These are phyloP conservation scores for Tarenaya hassleriana DNA, from an alignment of 345 rosid genomes.

Conservation along the genomic window DNA sequence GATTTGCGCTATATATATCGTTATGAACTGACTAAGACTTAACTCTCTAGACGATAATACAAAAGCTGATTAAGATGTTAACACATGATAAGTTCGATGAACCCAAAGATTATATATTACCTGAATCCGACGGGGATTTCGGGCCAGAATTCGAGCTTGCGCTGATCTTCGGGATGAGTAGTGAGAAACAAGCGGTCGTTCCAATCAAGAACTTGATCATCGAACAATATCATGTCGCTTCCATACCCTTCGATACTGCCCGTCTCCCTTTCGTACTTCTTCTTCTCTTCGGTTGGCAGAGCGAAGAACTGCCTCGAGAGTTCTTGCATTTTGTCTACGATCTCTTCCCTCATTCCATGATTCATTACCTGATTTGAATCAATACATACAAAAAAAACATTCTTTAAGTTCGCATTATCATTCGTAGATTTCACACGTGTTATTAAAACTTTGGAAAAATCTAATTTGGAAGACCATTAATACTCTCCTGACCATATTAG, in stretches of 20 bases:
- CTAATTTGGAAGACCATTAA: too few relatives aligned
- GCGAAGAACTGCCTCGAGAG: constrained; percentile 47
- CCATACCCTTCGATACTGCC: constrained; percentile 65
- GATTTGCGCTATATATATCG: too few relatives aligned
- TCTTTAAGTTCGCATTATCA: too few relatives aligned
- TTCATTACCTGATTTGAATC: constrained; percentile 53
- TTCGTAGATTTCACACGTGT: too few relatives aligned
- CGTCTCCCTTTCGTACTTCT: constrained; percentile 40
- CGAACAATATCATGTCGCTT: constrained; percentile 51
- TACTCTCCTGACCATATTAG: too few relatives aligned
- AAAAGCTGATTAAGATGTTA: too few relatives aligned
- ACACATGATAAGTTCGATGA: too few relatives aligned
- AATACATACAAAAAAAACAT: not conserved
- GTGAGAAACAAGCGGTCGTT: constrained; percentile 50
- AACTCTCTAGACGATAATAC: too few relatives aligned
- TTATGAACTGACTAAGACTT: too few relatives aligned
- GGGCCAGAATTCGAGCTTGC: constrained; percentile 56
- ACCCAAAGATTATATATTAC: too few relatives aligned
- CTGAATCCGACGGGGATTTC: constrained; percentile 43
- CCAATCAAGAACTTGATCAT: constrained; percentile 69
- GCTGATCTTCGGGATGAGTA: constrained; percentile 38
- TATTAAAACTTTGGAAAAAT: too few relatives aligned
- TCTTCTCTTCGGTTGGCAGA: constrained; percentile 50
- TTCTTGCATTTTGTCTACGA: constrained; percentile 43
- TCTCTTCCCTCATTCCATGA: constrained; percentile 49